A percentile compares a stretch with the other conserved stretches of the same genome.
These are phyloP conservation scores for Phaffia australis DNA, from an alignment of 768 basidiomycete genomes.

Conservation along the genomic window DNA sequence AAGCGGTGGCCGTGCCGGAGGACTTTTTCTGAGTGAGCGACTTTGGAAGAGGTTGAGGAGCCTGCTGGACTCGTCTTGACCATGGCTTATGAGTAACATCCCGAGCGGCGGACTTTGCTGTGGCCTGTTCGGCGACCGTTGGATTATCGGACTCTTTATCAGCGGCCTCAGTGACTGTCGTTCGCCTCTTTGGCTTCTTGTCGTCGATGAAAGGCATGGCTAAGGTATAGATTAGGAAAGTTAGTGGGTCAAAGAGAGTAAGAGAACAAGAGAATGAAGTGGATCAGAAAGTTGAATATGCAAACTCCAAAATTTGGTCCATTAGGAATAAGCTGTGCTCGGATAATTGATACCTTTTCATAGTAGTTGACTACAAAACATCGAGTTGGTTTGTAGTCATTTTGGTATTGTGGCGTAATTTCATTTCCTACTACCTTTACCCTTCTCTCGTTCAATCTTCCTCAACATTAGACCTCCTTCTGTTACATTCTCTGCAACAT, in stretches of 20 bases:
- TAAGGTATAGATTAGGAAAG: neutral
- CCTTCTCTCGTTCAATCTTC: neutral
- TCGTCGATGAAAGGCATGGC: neutral
- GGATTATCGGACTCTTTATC: neutral
- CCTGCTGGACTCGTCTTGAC: slow-evolving; percentile 21
- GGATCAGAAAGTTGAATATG: no score
- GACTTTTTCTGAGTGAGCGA: slow-evolving; percentile 7
- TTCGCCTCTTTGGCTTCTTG: neutral
- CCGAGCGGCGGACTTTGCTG: neutral
- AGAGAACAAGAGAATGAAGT: no score
- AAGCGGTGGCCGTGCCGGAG: neutral
- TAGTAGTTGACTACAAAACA: neutral
- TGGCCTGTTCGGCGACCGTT: neutral
- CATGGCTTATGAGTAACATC: slow-evolving; percentile 15
- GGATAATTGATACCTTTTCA: no score
- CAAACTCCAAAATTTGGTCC: no score
- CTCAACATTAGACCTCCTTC: neutral
- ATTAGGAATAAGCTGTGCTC: no score
- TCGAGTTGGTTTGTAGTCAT: neutral
- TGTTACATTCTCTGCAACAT: slow-evolving; percentile 33
- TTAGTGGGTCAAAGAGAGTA: neutral
- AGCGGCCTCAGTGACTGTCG: neutral
- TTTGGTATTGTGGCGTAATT: neutral
- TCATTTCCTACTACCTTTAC: neutral
- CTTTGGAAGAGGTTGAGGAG: slow-evolving; percentile 20